Percentiles rank a stretch among this genome's conserved stretches.
These are phyloP conservation scores for Calendula officinalis DNA, from an alignment of 129 eudicot genomes.

Conservation along the genomic window DNA sequence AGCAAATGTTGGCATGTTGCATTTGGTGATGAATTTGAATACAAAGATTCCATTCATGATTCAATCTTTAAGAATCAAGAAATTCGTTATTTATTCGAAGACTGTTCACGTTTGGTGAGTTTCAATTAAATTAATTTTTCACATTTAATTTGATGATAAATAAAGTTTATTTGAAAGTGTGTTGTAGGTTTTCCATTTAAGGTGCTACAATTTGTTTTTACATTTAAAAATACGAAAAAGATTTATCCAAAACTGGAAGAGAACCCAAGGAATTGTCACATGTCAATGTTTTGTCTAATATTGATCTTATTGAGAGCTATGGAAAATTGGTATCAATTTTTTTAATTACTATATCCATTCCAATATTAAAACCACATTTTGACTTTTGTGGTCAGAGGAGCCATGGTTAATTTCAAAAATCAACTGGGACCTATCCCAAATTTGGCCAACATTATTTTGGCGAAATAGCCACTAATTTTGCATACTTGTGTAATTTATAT, in stretches of 20 bases:
- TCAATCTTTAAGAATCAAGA: slow-evolving; percentile 94
- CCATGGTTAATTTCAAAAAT: no score
- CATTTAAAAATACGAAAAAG: slow-evolving; percentile 83
- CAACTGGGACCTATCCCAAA: no score
- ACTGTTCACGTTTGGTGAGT: slow-evolving; percentile 92
- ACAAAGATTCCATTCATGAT: slow-evolving; percentile 97
- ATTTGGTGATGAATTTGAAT: slow-evolving; percentile 85
- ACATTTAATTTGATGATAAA: neutral
- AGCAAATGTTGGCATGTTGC: slow-evolving; percentile 46
- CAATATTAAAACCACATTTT: no score
- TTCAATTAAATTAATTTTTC: neutral
- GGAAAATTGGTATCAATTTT: no score
- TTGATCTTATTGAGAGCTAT: no score
- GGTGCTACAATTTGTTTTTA: slow-evolving; percentile 90
- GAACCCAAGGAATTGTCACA: slow-evolving; percentile 53
- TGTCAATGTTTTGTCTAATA: no score
- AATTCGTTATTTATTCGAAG: slow-evolving; percentile 89
- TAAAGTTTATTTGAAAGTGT: neutral
- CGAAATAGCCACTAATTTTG: no score
- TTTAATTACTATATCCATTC: no score
- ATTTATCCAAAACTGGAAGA: slow-evolving; percentile 72
- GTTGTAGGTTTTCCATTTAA: slow-evolving; percentile 78
- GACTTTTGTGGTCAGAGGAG: no score
- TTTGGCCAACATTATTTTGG: no score
- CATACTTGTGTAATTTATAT: no score